These are phyloP conservation scores for Ogataea methanolica DNA, from an alignment of 805 yeast species.

Conservation along the genomic window DNA sequence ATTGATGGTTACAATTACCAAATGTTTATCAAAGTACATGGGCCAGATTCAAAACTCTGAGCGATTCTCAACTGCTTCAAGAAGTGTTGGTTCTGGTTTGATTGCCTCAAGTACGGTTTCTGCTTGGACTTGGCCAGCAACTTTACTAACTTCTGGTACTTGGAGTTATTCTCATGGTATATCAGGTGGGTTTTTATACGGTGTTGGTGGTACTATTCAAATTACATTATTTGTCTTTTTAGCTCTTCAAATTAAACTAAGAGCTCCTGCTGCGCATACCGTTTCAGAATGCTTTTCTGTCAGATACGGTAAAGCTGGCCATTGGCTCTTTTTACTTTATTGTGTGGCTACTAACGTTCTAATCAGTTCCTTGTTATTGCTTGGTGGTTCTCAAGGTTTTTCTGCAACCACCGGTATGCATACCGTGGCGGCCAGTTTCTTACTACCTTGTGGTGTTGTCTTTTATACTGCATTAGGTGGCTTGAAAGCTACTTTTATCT, in stretches of 20 bases:
- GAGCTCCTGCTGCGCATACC: conserved; percentile 41
- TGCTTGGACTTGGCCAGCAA: conserved; percentile 47
- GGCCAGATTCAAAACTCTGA: conserved; percentile 39
- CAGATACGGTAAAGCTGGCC: conserved; percentile 37
- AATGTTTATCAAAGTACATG: conserved; percentile 31
- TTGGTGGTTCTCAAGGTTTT: conserved; percentile 43
- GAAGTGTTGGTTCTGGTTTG: conserved; percentile 38
- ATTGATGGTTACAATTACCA: conserved; percentile 35
- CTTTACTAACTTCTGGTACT: conserved; percentile 32
- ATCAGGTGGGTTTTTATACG: conserved; percentile 36
- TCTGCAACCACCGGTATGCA: conserved; percentile 41
- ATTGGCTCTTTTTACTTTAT: conserved; percentile 32
- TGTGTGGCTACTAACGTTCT: conserved; percentile 34
- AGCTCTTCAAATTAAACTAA: conserved; percentile 36
- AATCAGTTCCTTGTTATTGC: conserved; percentile 32
- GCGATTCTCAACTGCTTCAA: conserved; percentile 35
- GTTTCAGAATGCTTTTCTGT: conserved; percentile 34
- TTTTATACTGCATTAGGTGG: conserved; percentile 50
- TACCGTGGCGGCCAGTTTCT: conserved; percentile 39
- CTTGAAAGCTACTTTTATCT: conserved; percentile 47
- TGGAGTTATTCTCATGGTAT: conserved; percentile 40
- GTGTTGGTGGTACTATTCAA: conserved; percentile 34
- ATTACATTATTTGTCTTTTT: conserved; percentile 32
- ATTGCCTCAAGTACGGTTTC: conserved; percentile 40
- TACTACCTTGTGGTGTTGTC: conserved; percentile 44